Evolutionary conservation across 495 filamentous ascomycete species (phyloP).

Genomic region (Penicillium coffeae): DNA sequence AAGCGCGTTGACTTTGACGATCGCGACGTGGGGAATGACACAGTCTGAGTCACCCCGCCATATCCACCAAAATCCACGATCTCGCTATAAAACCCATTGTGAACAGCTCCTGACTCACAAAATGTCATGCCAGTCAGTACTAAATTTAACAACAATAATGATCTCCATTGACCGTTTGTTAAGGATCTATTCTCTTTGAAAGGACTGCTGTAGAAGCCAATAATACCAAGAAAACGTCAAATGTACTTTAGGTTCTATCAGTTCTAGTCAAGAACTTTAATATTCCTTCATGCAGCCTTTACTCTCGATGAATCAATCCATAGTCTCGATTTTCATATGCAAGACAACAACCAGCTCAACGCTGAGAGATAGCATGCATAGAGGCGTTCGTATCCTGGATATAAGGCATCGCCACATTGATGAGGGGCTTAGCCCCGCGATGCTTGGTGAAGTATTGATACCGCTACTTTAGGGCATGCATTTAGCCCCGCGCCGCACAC

Average conservation of each 20-base stretch:
- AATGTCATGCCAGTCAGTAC: neutral
- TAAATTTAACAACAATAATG: too few relatives aligned
- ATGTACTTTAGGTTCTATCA: too few relatives aligned
- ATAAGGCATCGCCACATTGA: neutral
- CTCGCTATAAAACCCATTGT: neutral
- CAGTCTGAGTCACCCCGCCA: neutral
- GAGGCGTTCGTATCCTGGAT: too few relatives aligned
- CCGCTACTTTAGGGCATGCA: neutral
- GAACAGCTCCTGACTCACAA: neutral
- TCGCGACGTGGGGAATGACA: neutral
- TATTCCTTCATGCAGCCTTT: neutral
- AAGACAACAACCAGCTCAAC: too few relatives aligned
- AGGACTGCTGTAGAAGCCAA: too few relatives aligned
- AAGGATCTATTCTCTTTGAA: too few relatives aligned
- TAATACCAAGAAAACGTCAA: slow-evolving; percentile 16
- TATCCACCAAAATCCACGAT: neutral
- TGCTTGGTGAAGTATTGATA: neutral
- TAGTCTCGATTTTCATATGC: too few relatives aligned
- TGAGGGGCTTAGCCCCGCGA: neutral
- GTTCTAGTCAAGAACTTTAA: too few relatives aligned
- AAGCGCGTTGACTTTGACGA: neutral
- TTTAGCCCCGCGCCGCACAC: neutral
- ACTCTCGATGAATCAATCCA: too few relatives aligned
- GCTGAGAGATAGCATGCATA: too few relatives aligned
- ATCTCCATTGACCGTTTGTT: too few relatives aligned